Conservation (phyloP, 139 green algal genomes). For the Closterium sp. region DNA sequence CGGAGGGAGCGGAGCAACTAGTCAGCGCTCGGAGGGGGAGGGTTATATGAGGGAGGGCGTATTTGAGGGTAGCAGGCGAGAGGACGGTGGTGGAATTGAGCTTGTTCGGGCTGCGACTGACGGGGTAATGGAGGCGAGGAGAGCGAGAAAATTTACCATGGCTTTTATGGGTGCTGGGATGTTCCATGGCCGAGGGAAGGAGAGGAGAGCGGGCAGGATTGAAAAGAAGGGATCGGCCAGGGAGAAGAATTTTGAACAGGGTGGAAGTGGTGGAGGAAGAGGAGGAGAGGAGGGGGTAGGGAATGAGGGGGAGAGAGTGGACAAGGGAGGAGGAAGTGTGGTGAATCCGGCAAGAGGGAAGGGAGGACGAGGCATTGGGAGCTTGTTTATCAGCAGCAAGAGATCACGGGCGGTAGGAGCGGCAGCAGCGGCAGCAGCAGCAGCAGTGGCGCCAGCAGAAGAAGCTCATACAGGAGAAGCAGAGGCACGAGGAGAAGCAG, state of each 20-base stretch:
- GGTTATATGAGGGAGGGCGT: background rate
- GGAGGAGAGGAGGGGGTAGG: background rate
- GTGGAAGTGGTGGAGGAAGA: background rate
- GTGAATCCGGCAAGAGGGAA: background rate
- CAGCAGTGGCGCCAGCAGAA: background rate
- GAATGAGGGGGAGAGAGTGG: background rate
- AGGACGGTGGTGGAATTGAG: background rate
- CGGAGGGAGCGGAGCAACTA: background rate
- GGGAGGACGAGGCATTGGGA: background rate
- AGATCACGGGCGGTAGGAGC: background rate
- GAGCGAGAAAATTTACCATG: background rate
- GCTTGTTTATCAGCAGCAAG: slow-evolving; percentile 3
- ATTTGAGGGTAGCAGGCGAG: background rate
- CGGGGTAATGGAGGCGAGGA: background rate
- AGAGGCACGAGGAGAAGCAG: background rate
- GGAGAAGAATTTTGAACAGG: background rate
- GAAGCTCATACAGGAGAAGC: background rate
- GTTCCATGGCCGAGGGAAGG: background rate
- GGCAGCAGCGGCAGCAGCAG: background rate
- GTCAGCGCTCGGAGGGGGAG: background rate
- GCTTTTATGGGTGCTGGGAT: background rate
- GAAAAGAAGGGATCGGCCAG: background rate
- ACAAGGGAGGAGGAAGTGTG: background rate
- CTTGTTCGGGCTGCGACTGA: background rate
- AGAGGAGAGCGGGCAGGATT: background rate